phyloP scores from a whole-genome alignment of 1,139 yeast species.

The Candida sanyaensis region DNA sequence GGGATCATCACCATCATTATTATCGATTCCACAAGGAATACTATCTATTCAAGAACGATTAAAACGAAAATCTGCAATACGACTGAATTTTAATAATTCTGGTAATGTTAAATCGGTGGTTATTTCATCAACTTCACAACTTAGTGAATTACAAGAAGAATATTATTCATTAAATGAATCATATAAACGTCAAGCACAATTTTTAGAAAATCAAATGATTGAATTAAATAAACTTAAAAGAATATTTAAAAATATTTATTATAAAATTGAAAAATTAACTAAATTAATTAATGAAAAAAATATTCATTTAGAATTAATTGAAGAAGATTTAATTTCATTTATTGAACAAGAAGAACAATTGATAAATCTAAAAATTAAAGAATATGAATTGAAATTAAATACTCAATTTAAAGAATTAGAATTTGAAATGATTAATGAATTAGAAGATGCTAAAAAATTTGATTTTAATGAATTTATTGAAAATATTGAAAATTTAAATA shows the following conservation, averaged over 20 bases:
- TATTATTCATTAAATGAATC: constrained; percentile 17
- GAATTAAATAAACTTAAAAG: constrained; percentile 26
- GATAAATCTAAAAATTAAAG: constrained; percentile 25
- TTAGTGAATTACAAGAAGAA: constrained; percentile 18
- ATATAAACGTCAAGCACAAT: constrained; percentile 5
- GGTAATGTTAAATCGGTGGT: constrained; percentile 6
- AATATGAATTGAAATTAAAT: constrained; percentile 23
- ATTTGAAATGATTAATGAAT: constrained; percentile 33
- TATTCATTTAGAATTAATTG: constrained; percentile 27
- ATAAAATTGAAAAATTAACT: constrained; percentile 21
- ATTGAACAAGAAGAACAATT: constrained; percentile 31
- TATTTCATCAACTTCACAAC: constrained; percentile 4
- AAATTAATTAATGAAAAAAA: constrained; percentile 19
- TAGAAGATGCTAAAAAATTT: constrained; percentile 26
- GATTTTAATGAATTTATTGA: constrained; percentile 24
- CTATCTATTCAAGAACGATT: constrained; percentile 13
- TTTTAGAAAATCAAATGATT: constrained; percentile 20
- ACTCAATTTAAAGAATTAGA: constrained; percentile 33
- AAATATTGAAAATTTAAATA: constrained; percentile 20
- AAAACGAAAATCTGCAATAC: constrained; percentile 11
- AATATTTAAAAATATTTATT: constrained; percentile 21
- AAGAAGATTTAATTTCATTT: constrained; percentile 27
- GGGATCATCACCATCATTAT: constrained; percentile 1
- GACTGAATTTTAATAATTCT: constrained; percentile 1
- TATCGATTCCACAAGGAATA: constrained; percentile 10